phyloP scores from a whole-genome alignment of 1,284 basidiomycete genomes.

The Flammula alnicola region DNA sequence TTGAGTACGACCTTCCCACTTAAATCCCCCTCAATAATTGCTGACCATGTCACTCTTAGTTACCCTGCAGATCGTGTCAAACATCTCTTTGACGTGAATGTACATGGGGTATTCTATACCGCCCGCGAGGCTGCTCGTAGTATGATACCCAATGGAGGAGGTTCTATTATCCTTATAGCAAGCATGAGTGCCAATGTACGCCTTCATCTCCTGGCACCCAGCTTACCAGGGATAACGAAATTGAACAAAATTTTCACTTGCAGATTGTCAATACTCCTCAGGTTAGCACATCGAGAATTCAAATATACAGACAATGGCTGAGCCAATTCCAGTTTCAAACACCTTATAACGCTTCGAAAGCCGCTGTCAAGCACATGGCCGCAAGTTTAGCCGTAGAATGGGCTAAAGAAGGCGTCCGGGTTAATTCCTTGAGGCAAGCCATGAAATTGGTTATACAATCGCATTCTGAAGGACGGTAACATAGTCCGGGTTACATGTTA shows the following conservation, averaged over 20 bases:
- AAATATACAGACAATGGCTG: too few relatives aligned
- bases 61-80: conserved; percentile 86
- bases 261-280: conserved; percentile 88
- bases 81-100: conserved; percentile 89
- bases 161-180: conserved; percentile 87
- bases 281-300: conserved; percentile 38
- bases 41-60: conserved; percentile 37
- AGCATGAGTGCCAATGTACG: conserved; percentile 90
- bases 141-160: conserved; percentile 79
- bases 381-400: conserved; percentile 87
- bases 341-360: conserved; percentile 96
- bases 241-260: not conserved
- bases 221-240: not conserved
- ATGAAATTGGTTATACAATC: not conserved
- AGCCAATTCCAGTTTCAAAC: conserved; percentile 88
- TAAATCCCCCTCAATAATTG: not conserved
- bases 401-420: conserved; percentile 85
- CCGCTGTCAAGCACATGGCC: conserved; percentile 89
- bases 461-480: too few relatives aligned
- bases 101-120: conserved; percentile 92
- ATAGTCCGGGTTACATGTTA: conserved; percentile 87
- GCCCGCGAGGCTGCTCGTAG: conserved; percentile 88
- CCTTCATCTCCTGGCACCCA: not conserved
- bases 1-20: conserved; percentile 57
- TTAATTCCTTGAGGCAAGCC: conserved; percentile 75